Base-by-base conservation (phyloP, 1,139 yeast genomes). In the Hyphopichia wangnamkhiaoensis region DNA sequence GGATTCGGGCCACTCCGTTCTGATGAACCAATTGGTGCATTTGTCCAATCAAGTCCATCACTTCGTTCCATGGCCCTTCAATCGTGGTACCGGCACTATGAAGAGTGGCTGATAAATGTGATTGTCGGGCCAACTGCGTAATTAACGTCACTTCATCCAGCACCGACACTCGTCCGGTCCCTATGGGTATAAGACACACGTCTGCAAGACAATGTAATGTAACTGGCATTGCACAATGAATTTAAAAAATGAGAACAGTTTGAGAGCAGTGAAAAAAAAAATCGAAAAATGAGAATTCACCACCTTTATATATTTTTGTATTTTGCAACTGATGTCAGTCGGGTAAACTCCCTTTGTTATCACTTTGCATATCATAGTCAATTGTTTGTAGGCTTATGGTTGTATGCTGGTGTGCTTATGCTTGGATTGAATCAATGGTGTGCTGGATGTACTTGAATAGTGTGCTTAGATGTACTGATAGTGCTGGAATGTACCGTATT, bases 21-120 rank as follows among this genome's bases (percentile, higher is more conserved):
- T 65, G 67, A 54, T 89, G 96, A 36, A 87, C 75, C 37, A 69
- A 66, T 52, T 83, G 82, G 53, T 89, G 96, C 52, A 88, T 67
- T 49, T 79, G 75, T n/a, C 96, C 96, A 51, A 89, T 84, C 40
- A 86, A 65, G 23, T 71, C 78, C 79, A 82, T 84, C 2, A 89
- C 96, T 40, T 84, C 87, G 53, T 81, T 80, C 96, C 96, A 89
- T n/a, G 90, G 90, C 0, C 96, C 96, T 52, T 85, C 86, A 53
- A 88, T 84, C 4, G 96, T 87, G 8, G 96, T 88, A 5, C 96
- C 96, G 1, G 96, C 96, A 48, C 93, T 83, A 61, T 89, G 96
- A 47, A 89, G 67, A 1, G 87, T 80, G 42, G 84, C 80, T 38
- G 79, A 73, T 39, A 89, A 68, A 5, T 76, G 80, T 15, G 86